phyloP scores from a whole-genome alignment of 768 basidiomycete species.

The Myochromella boudieri region DNA sequence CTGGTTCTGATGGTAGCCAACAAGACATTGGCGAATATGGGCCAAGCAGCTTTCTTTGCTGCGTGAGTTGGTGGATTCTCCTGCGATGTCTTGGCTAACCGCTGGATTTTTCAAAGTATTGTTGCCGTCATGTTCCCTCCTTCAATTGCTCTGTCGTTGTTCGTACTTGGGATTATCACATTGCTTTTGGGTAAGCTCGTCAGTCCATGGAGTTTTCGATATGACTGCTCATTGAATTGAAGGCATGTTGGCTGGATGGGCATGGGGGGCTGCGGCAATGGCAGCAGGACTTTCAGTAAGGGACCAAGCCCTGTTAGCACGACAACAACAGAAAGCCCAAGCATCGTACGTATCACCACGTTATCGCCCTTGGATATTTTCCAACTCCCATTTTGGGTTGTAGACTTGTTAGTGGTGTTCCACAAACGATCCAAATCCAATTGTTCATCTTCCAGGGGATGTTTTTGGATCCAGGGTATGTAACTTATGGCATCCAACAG shows the following conservation, averaged over 20 bases:
- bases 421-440: constrained; percentile 30
- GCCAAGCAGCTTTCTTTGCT: constrained; percentile 41
- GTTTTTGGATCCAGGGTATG: constrained; percentile 42
- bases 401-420: constrained; percentile 26
- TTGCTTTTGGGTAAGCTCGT: constrained; percentile 29
- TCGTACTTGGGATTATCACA: constrained; percentile 31
- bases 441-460: constrained; percentile 34
- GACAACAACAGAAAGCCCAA: constrained; percentile 32
- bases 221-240: not conserved
- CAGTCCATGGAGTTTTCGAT: not conserved
- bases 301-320: constrained; percentile 31
- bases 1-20: constrained; percentile 35
- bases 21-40: constrained; percentile 33
- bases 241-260: constrained; percentile 49
- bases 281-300: constrained; percentile 37
- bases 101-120: constrained; percentile 24
- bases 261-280: constrained; percentile 45
- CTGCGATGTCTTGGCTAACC: not conserved
- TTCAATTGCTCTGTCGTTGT: constrained; percentile 36
- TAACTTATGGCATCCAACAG: constrained; percentile 37
- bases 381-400: not conserved
- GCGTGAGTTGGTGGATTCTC: constrained; percentile 26
- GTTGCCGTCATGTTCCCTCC: constrained; percentile 40
- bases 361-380: not conserved
- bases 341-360: constrained; percentile 30